Evolutionary conservation across 2,329 filamentous ascomycete genomes (phyloP).

Genomic region (Tolypocladium nubicola): DNA sequence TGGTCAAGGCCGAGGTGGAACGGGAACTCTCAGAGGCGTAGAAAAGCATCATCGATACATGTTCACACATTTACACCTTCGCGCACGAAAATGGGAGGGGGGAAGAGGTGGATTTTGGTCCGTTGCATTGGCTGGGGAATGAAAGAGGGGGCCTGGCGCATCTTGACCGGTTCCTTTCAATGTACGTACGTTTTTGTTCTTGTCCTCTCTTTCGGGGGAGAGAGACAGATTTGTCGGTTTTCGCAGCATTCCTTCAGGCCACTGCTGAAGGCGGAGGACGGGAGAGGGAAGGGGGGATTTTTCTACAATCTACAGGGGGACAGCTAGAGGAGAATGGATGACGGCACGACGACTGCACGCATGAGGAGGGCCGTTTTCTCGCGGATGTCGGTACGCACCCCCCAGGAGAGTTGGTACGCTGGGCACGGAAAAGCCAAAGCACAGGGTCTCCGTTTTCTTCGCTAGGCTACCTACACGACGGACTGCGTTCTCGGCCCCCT

Average conservation of each 20-base stretch:
- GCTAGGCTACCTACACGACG: not conserved
- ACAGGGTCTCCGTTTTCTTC: not conserved
- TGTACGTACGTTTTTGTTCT: not conserved
- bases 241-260: not conserved
- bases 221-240: not conserved
- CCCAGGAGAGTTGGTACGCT: not conserved
- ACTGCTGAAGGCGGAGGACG: not conserved
- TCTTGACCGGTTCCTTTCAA: not conserved
- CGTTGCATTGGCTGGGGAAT: not conserved
- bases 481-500: not conserved
- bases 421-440: not conserved
- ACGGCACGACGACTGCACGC: not conserved
- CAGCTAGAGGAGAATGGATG: not conserved
- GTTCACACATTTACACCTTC: not conserved
- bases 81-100: not conserved
- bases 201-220: not conserved
- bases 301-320: not conserved
- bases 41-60: not conserved
- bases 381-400: not conserved
- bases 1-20: conserved; percentile 66
- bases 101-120: not conserved
- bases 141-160: not conserved
- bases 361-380: not conserved
- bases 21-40: conserved; percentile 39
- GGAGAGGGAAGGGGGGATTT: not conserved